Conservation (phyloP, 441 rosid genomes). For the Adansonia madagascariensis region DNA sequence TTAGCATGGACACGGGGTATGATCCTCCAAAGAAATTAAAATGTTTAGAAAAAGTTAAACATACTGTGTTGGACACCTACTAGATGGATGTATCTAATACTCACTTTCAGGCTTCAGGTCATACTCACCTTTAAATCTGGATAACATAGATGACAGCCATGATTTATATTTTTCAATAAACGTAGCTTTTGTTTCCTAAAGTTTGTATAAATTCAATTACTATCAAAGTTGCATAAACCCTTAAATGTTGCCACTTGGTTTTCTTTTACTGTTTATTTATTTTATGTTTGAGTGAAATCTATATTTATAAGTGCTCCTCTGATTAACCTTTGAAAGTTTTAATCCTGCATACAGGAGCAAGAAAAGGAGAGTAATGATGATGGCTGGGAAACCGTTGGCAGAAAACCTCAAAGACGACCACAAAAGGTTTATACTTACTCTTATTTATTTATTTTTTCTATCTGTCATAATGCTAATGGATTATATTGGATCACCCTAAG, state of each 20-base stretch:
- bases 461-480: too few relatives aligned
- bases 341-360: slow-evolving; percentile 39
- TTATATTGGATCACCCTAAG: too few relatives aligned
- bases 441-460: not conserved
- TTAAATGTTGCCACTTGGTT: slow-evolving; percentile 36
- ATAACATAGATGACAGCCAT: too few relatives aligned
- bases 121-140: too few relatives aligned
- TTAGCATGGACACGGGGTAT: too few relatives aligned
- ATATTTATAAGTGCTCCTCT: not conserved
- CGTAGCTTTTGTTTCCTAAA: too few relatives aligned
- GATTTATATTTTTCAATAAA: too few relatives aligned
- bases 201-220: not conserved
- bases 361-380: slow-evolving; percentile 53
- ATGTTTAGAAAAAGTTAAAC: too few relatives aligned
- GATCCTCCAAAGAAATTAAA: too few relatives aligned
- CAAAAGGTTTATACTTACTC: slow-evolving; percentile 55
- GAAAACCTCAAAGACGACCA: slow-evolving; percentile 54
- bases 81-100: too few relatives aligned
- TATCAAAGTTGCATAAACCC: not conserved
- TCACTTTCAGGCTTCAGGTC: too few relatives aligned
- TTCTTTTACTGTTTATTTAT: slow-evolving; percentile 1
- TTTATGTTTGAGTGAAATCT: not conserved
- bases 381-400: slow-evolving; percentile 88
- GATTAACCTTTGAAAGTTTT: not conserved
- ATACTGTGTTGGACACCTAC: too few relatives aligned